Conservation (phyloP, 495 filamentous ascomycete species). For the Hypomontagnella monticulosa region DNA sequence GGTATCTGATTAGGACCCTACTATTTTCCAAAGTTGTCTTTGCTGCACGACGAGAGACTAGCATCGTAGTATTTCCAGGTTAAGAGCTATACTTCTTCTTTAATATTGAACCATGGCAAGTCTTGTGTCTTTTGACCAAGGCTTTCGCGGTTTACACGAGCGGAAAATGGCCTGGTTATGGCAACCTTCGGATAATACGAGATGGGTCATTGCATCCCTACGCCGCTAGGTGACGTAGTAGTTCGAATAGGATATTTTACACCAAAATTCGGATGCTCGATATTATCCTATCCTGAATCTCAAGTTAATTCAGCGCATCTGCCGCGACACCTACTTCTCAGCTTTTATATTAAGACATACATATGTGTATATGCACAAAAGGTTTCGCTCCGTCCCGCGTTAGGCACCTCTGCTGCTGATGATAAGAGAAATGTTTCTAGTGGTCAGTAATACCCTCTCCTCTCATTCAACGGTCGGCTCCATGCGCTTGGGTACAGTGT, state of each 20-base stretch:
- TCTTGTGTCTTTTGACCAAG: too few relatives aligned
- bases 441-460: too few relatives aligned
- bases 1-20: too few relatives aligned
- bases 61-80: too few relatives aligned
- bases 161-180: constrained; percentile 3
- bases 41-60: too few relatives aligned
- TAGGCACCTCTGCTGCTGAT: constrained; percentile 11
- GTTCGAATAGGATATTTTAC: constrained; percentile 5
- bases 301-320: constrained; percentile 10
- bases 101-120: too few relatives aligned
- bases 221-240: constrained; percentile 16
- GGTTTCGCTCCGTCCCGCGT: constrained; percentile 4
- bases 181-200: constrained; percentile 29
- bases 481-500: neutral
- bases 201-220: constrained; percentile 10
- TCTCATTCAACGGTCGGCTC: neutral
- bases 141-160: constrained; percentile 4
- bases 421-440: neutral
- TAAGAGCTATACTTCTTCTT: too few relatives aligned
- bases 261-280: constrained; percentile 3
- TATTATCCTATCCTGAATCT: constrained; percentile 15
- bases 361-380: neutral
- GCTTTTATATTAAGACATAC: neutral
- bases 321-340: constrained; percentile 1
- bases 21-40: too few relatives aligned